These are phyloP conservation scores for Hypomyces rosellus DNA, from an alignment of 2,329 filamentous ascomycete species.

Conservation along the genomic window DNA sequence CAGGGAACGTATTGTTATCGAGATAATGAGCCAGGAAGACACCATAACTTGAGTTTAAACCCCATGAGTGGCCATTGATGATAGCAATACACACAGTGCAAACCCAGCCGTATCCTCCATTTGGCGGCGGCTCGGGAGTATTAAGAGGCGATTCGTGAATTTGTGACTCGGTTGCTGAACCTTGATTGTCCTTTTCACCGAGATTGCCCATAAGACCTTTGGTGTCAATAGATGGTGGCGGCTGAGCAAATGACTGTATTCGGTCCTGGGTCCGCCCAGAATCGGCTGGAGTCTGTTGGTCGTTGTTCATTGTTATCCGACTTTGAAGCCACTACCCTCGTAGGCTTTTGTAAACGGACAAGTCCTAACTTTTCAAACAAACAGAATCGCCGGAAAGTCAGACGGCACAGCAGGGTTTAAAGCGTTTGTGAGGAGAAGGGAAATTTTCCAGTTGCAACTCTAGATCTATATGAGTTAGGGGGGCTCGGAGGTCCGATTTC, in stretches of 20 bases:
- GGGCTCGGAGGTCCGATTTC: too few relatives aligned
- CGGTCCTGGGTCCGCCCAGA: neutral
- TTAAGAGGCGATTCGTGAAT: neutral
- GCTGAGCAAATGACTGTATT: neutral
- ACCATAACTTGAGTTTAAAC: slow-evolving; percentile 50
- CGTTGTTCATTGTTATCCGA: slow-evolving; percentile 1
- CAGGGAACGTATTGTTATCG: slow-evolving; percentile 53
- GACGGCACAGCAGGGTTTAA: too few relatives aligned
- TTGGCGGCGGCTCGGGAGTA: slow-evolving; percentile 35
- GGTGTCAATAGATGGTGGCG: neutral
- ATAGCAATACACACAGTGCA: slow-evolving; percentile 33
- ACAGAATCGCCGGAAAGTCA: too few relatives aligned
- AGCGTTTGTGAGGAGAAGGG: too few relatives aligned
- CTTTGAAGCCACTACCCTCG: neutral
- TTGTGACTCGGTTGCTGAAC: slow-evolving; percentile 1
- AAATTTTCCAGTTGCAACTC: too few relatives aligned
- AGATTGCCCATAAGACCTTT: neutral
- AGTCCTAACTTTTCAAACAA: too few relatives aligned
- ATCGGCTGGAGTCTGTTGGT: neutral
- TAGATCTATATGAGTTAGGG: too few relatives aligned
- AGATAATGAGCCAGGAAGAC: slow-evolving; percentile 55
- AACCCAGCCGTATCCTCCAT: slow-evolving; percentile 54
- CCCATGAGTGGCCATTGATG: slow-evolving; percentile 69
- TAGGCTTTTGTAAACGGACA: too few relatives aligned
- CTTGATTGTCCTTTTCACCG: neutral